A percentile compares a stretch with the other conserved stretches of the same genome.
phyloP scores from a whole-genome alignment of 441 rosid species.

The Pelargonium citronellum region DNA sequence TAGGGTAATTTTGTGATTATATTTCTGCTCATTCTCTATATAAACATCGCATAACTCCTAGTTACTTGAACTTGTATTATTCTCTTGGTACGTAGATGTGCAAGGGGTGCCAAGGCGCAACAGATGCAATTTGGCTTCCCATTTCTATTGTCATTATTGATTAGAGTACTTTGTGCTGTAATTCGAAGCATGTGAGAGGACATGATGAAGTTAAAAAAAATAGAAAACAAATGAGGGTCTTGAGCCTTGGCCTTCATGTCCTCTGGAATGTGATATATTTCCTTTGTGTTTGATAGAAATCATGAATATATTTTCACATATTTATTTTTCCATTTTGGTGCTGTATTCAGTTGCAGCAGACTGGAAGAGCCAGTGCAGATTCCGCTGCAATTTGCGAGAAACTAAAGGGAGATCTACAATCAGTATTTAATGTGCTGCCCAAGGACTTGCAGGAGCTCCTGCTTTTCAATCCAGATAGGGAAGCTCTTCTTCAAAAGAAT shows the following conservation, averaged over 20 bases:
- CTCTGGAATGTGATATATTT: not conserved
- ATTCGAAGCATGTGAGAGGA: not conserved
- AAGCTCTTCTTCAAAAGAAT: constrained; percentile 51
- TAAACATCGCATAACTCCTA: not conserved
- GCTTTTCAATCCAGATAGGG: constrained; percentile 76
- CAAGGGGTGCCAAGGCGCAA: not conserved
- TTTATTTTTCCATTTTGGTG: constrained; percentile 7
- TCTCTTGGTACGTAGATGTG: not conserved
- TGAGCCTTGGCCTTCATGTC: too few species aligned
- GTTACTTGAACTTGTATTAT: not conserved
- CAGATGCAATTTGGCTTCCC: not conserved
- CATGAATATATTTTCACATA: not conserved
- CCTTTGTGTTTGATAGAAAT: not conserved
- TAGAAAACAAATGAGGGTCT: not conserved
- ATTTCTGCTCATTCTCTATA: too few species aligned
- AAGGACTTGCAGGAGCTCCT: constrained; percentile 84
- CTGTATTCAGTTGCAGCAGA: constrained; percentile 44
- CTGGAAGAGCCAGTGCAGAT: constrained; percentile 39
- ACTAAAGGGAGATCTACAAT: constrained; percentile 69
- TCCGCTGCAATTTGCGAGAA: constrained; percentile 49
- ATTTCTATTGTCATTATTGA: not conserved
- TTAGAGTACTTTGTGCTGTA: not conserved
- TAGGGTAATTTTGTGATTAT: too few species aligned
- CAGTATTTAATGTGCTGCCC: constrained; percentile 66
- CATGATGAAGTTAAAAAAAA: not conserved